Conservation (phyloP, 1,139 yeast species). For the Magnusiomyces paraingens region DNA sequence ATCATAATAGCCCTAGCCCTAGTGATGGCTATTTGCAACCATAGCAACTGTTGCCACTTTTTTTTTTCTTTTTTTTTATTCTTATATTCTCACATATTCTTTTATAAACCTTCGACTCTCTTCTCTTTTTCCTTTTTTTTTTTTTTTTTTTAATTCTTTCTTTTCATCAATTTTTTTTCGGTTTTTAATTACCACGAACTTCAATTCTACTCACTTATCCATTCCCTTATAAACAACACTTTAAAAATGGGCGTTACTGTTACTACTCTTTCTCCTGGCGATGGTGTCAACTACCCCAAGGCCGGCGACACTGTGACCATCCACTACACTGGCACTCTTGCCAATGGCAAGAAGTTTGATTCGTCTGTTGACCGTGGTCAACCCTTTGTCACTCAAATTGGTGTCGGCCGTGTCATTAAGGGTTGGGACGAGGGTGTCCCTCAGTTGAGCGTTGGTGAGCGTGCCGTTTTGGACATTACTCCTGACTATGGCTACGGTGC, state of each 20-base stretch:
- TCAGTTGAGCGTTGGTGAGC: constrained; percentile 83
- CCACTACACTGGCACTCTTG: constrained; percentile 93
- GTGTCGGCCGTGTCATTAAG: constrained; percentile 91
- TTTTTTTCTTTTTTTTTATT: too few relatives aligned
- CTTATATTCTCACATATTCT: too few relatives aligned
- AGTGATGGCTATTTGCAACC: too few relatives aligned
- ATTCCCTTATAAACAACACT: too few relatives aligned
- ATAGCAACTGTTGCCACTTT: too few relatives aligned
- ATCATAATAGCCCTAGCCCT: too few relatives aligned
- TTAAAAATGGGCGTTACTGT: constrained; percentile 36
- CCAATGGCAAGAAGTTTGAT: constrained; percentile 92
- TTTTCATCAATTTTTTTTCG: too few relatives aligned
- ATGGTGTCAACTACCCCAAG: constrained; percentile 80
- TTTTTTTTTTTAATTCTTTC: too few relatives aligned
- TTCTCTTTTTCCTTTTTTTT: too few relatives aligned
- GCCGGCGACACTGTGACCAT: constrained; percentile 75
- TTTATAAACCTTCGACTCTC: too few relatives aligned
- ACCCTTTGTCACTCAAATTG: constrained; percentile 89
- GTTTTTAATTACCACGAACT: too few relatives aligned
- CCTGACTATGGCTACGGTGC: constrained; percentile 90
- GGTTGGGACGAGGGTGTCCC: constrained; percentile 98
- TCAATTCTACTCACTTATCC: too few relatives aligned
- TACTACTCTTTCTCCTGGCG: constrained; percentile 44
- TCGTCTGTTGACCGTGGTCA: constrained; percentile 89
- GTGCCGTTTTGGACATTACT: constrained; percentile 86